phyloP scores from a whole-genome alignment of 1,139 yeast genomes.

The Geotrichum candidum region DNA sequence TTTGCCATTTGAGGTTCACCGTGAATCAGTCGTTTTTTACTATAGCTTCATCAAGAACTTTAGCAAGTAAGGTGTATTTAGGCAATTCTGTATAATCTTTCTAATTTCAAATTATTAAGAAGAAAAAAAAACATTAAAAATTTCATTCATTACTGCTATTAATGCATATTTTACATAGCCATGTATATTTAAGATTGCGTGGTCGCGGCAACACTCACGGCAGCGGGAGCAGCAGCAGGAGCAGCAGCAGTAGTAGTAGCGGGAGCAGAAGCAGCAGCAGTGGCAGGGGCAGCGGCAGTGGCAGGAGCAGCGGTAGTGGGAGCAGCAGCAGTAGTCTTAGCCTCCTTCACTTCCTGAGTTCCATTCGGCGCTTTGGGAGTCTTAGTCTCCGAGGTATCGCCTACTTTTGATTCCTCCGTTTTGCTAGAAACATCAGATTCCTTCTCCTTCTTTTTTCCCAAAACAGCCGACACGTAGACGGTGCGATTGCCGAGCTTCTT shows the following conservation, averaged over 20 bases:
- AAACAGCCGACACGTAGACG: constrained; percentile 24
- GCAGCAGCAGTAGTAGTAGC: constrained; percentile 12
- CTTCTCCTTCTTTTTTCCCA: constrained; percentile 15
- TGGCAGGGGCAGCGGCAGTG: constrained; percentile 8
- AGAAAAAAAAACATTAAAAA: too few species aligned
- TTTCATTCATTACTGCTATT: constrained; percentile 5
- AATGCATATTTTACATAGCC: constrained; percentile 9
- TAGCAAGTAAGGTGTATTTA: not conserved
- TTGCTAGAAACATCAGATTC: not conserved
- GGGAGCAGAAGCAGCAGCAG: not conserved
- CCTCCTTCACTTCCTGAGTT: not conserved
- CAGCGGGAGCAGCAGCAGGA: constrained; percentile 2
- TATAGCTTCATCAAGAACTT: constrained; percentile 45
- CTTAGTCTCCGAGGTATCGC: not conserved
- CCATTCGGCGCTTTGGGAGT: constrained; percentile 4
- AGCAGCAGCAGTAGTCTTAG: constrained; percentile 5
- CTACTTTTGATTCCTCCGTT: constrained; percentile 4
- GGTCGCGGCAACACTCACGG: constrained; percentile 1
- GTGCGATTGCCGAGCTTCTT: constrained; percentile 36
- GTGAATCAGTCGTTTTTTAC: constrained; percentile 53
- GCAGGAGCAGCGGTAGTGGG: not conserved
- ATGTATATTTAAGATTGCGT: not conserved
- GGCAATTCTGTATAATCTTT: not conserved
- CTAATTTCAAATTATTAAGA: too few species aligned
- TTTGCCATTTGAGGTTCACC: constrained; percentile 46